Evolutionary conservation across 768 basidiomycete species (phyloP).

Genomic region (Suillus americanus): DNA sequence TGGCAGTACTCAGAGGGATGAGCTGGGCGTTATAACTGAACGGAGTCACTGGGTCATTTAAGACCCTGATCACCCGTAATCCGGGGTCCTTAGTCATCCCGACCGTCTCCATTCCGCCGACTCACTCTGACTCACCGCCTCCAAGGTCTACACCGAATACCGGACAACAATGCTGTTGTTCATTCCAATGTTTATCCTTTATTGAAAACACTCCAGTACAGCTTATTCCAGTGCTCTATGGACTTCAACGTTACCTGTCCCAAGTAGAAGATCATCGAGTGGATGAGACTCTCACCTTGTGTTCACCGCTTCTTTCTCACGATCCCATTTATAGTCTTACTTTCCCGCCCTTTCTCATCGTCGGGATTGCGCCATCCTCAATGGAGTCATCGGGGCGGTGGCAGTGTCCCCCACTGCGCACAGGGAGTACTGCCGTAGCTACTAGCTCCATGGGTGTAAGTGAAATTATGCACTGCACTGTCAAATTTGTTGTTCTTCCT

Average conservation of each 20-base stretch:
- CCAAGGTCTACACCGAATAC: no score
- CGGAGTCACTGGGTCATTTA: conserved; percentile 30
- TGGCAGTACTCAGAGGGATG: conserved; percentile 3
- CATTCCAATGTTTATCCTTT: no score
- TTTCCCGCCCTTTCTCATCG: neutral
- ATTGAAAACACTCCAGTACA: no score
- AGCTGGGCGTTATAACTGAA: conserved; percentile 31
- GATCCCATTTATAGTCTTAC: neutral
- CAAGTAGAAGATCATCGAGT: no score
- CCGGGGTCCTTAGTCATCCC: conserved; percentile 21
- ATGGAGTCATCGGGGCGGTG: neutral
- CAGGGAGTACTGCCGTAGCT: neutral
- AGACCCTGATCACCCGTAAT: conserved; percentile 24
- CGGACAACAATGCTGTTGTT: no score
- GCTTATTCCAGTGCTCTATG: no score
- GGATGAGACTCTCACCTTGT: no score
- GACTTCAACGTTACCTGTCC: no score
- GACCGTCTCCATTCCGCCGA: conserved; percentile 6
- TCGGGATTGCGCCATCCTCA: neutral
- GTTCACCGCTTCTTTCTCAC: no score
- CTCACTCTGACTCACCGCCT: conserved; percentile 12
- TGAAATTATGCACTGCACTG: neutral
- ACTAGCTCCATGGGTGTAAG: neutral
- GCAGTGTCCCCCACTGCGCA: neutral
- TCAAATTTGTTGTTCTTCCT: neutral